Evolutionary conservation across 2,329 filamentous ascomycete genomes (phyloP).

Genomic region (Penicillium sumatraense): DNA sequence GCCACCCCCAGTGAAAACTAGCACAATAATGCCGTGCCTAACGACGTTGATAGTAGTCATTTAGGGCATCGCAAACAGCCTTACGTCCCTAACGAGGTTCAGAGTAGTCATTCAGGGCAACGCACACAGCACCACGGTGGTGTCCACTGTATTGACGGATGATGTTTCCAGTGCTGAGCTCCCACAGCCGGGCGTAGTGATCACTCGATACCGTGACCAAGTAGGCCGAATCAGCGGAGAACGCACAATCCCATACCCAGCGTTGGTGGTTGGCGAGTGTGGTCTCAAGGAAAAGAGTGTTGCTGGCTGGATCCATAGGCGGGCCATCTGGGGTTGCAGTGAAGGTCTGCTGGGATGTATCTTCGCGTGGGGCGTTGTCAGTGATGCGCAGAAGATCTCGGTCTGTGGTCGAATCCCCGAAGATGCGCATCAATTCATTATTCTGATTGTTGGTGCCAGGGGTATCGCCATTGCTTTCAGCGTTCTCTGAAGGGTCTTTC

Average conservation of each 20-base stretch:
- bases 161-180: conserved; percentile 81
- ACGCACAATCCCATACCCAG: conserved; percentile 98
- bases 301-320: conserved; percentile 46
- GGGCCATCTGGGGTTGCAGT: conserved; percentile 43
- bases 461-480: conserved; percentile 18
- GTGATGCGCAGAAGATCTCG: conserved; percentile 34
- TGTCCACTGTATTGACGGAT: conserved; percentile 96
- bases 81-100: conserved; percentile 43
- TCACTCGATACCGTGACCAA: conserved; percentile 92
- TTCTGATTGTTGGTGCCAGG: conserved; percentile 26
- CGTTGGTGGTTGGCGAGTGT: conserved; percentile 89
- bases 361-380: conserved; percentile 29
- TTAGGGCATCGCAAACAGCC: not conserved
- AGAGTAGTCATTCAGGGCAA: conserved; percentile 84
- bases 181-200: conserved; percentile 91
- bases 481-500: conserved; percentile 15
- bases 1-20: conserved; percentile 18
- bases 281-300: conserved; percentile 77
- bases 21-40: not conserved
- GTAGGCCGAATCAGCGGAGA: conserved; percentile 90
- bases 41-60: not conserved
- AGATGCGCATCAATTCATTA: conserved; percentile 33
- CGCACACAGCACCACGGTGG: conserved; percentile 87
- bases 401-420: conserved; percentile 28
- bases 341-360: conserved; percentile 37